Evolutionary conservation across 1,139 yeast species (phyloP).

Genomic region (Eremothecium cymbalariae): DNA sequence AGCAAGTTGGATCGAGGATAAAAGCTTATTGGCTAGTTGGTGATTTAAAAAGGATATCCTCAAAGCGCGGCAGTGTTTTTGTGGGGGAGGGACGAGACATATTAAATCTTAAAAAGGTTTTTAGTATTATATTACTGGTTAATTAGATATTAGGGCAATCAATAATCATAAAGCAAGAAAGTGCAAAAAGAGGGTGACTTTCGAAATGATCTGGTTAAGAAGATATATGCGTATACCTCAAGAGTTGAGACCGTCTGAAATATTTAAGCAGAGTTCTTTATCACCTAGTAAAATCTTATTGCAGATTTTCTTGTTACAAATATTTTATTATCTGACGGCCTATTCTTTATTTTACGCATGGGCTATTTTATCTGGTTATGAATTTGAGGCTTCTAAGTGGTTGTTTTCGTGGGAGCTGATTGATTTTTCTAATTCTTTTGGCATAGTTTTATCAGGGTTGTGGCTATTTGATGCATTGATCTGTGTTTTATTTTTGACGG

Average conservation of each 20-base stretch:
- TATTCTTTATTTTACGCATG: slow-evolving; percentile 47
- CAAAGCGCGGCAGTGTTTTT: no score
- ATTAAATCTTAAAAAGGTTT: no score
- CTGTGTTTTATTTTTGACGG: slow-evolving; percentile 73
- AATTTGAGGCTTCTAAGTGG: slow-evolving; percentile 49
- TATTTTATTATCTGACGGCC: slow-evolving; percentile 61
- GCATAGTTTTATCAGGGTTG: slow-evolving; percentile 58
- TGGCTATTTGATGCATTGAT: slow-evolving; percentile 77
- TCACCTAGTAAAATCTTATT: slow-evolving; percentile 39
- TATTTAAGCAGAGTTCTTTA: slow-evolving; percentile 33
- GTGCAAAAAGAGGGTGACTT: neutral
- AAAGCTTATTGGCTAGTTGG: no score
- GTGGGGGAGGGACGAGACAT: no score
- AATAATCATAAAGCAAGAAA: no score
- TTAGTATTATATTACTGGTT: neutral
- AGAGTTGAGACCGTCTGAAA: slow-evolving; percentile 27
- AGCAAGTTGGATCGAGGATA: no score
- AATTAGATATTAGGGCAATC: no score
- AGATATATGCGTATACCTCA: slow-evolving; percentile 28
- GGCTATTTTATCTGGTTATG: slow-evolving; percentile 54
- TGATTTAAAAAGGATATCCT: no score
- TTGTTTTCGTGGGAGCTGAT: slow-evolving; percentile 78
- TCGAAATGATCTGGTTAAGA: slow-evolving; percentile 23
- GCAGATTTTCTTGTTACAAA: slow-evolving; percentile 57
- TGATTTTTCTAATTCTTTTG: slow-evolving; percentile 69